phyloP scores from a whole-genome alignment of 2,329 filamentous ascomycete genomes.

The Alternaria panax region DNA sequence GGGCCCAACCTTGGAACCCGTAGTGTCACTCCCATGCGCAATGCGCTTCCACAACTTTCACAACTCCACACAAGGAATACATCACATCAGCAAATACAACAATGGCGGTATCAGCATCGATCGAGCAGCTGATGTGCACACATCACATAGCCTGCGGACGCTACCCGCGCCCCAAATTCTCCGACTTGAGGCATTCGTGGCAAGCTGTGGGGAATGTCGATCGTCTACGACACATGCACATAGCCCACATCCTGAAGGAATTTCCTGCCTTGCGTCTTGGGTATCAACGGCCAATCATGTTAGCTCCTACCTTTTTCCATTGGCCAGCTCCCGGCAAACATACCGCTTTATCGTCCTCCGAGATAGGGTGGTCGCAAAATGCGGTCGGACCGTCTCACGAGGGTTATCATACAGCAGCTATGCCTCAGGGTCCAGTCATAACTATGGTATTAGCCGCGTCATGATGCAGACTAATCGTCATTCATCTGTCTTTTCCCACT shows the following conservation, averaged over 20 bases:
- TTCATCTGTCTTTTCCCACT: background rate
- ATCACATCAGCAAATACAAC: background rate
- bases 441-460: conserved; percentile 9
- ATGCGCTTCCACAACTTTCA: background rate
- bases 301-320: background rate
- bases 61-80: background rate
- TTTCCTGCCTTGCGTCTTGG: conserved; percentile 3
- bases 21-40: background rate
- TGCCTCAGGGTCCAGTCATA: conserved; percentile 6
- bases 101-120: background rate
- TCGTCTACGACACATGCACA: conserved; percentile 10
- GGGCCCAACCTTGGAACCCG: background rate
- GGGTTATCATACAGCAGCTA: conserved; percentile 5
- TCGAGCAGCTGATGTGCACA: background rate
- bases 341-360: conserved; percentile 12
- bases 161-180: background rate
- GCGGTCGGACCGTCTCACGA: conserved; percentile 13
- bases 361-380: conserved; percentile 11
- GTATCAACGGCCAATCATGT: conserved; percentile 5
- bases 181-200: conserved; percentile 5
- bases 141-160: background rate
- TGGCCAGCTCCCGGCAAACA: conserved; percentile 9
- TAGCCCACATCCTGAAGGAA: conserved; percentile 8
- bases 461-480: background rate
- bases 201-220: conserved; percentile 9